Conservation (phyloP, 2,329 filamentous ascomycete species). For the Scytalidium lignicola region DNA sequence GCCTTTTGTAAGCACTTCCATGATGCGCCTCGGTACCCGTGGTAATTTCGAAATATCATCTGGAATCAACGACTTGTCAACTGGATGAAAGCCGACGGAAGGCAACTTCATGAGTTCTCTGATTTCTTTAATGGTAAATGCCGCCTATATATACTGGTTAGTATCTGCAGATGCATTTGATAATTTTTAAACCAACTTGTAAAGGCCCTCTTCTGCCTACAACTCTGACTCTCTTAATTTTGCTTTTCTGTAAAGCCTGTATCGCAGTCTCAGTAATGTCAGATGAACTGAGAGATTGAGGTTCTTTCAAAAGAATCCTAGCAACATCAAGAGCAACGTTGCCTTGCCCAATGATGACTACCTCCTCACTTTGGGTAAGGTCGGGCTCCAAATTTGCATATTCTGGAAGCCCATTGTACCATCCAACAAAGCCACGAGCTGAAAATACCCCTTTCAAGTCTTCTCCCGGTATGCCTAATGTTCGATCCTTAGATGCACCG, state of each 20-base stretch:
- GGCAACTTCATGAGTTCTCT: slow-evolving; percentile 80
- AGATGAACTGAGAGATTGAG: slow-evolving; percentile 70
- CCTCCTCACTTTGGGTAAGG: slow-evolving; percentile 70
- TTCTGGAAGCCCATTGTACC: slow-evolving; percentile 95
- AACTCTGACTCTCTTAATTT: slow-evolving; percentile 74
- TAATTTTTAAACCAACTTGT: slow-evolving; percentile 52
- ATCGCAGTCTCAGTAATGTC: slow-evolving; percentile 87
- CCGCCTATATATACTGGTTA: slow-evolving; percentile 50
- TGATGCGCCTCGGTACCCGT: slow-evolving; percentile 69
- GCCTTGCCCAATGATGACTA: slow-evolving; percentile 86
- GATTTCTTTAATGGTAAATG: slow-evolving; percentile 93
- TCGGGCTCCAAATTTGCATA: slow-evolving; percentile 68
- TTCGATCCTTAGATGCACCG: slow-evolving; percentile 79
- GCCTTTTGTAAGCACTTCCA: slow-evolving; percentile 76
- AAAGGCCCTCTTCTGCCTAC: slow-evolving; percentile 84
- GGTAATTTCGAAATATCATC: slow-evolving; percentile 63
- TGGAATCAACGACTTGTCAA: slow-evolving; percentile 64
- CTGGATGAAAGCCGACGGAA: slow-evolving; percentile 64
- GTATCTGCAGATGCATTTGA: background rate
- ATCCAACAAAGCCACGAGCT: slow-evolving; percentile 89
- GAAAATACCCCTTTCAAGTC: slow-evolving; percentile 74
- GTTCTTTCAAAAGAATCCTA: slow-evolving; percentile 72
- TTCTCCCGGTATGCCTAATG: slow-evolving; percentile 76
- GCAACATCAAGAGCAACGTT: slow-evolving; percentile 96
- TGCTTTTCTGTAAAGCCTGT: slow-evolving; percentile 65